Evolutionary conservation across 148 eudicot species (phyloP).

Genomic region (Spergularia bocconei): DNA sequence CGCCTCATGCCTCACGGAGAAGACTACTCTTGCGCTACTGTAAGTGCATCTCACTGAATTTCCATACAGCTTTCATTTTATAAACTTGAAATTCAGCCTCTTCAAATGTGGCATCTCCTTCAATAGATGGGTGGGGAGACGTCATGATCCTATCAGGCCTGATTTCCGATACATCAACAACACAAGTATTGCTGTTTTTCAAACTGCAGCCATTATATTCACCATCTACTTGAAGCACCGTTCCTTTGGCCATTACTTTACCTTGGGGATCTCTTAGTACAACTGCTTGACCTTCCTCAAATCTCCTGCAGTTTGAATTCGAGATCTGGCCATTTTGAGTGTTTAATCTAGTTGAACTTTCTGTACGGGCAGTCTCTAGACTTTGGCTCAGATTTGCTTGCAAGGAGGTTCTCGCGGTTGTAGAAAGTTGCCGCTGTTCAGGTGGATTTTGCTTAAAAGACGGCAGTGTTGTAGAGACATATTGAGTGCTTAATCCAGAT

Average conservation of each 20-base stretch:
- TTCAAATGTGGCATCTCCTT: conserved; percentile 47
- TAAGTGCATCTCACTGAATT: conserved; percentile 38
- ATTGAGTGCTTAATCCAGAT: no score
- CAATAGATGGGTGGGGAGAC: conserved; percentile 53
- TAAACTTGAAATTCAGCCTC: conserved; percentile 55
- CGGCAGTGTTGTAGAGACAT: background rate
- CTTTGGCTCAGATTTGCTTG: conserved; percentile 4
- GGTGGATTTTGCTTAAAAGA: conserved; percentile 29
- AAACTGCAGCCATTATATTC: conserved; percentile 54
- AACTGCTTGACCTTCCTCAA: conserved; percentile 61
- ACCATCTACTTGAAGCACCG: conserved; percentile 64
- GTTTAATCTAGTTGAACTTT: conserved; percentile 12
- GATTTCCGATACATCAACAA: conserved; percentile 68
- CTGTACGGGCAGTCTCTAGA: conserved; percentile 18
- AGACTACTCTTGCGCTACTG: background rate
- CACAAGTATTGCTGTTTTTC: conserved; percentile 55
- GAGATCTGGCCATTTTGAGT: conserved; percentile 21
- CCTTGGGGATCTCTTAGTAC: conserved; percentile 48
- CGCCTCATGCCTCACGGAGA: background rate
- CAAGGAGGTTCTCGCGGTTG: background rate
- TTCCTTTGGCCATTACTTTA: conserved; percentile 70
- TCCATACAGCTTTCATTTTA: conserved; percentile 66
- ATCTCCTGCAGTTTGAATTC: conserved; percentile 20
- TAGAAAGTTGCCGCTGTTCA: conserved; percentile 20
- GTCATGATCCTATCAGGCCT: conserved; percentile 39